A percentile compares a stretch with the other conserved stretches of the same genome.
phyloP scores from a whole-genome alignment of 1,284 basidiomycete genomes.

The Moniliophthora roreri region DNA sequence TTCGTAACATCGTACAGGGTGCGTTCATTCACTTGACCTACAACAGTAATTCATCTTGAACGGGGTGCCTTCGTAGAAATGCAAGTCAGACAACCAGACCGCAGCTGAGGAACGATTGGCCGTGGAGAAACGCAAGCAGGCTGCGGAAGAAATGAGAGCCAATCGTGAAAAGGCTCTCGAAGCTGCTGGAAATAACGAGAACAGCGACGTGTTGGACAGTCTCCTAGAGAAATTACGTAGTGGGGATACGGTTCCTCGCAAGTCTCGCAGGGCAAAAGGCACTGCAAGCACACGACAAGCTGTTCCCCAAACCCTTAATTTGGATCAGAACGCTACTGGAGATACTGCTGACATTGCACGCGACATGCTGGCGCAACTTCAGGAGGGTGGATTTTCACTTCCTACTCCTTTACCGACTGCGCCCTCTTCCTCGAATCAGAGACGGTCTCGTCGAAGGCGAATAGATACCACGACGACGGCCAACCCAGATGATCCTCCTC shows the following conservation, averaged over 20 bases:
- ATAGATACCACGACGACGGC: slow-evolving; percentile 11
- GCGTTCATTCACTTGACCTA: slow-evolving; percentile 19
- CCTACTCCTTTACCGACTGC: slow-evolving; percentile 39
- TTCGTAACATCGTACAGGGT: slow-evolving; percentile 92
- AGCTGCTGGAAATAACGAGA: slow-evolving; percentile 41
- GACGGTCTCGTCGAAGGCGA: slow-evolving; percentile 19
- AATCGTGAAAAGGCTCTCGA: slow-evolving; percentile 53
- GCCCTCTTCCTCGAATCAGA: slow-evolving; percentile 27
- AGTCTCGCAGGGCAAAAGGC: slow-evolving; percentile 52
- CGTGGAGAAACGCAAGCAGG: slow-evolving; percentile 63
- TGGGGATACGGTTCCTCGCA: slow-evolving; percentile 63
- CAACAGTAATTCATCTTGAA: slow-evolving; percentile 10
- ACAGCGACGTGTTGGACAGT: slow-evolving; percentile 72
- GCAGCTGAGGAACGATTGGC: slow-evolving; percentile 66
- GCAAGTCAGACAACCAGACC: slow-evolving; percentile 73
- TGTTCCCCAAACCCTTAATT: slow-evolving; percentile 40
- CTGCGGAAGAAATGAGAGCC: slow-evolving; percentile 61
- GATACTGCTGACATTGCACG: slow-evolving; percentile 65
- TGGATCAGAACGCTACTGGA: slow-evolving; percentile 32
- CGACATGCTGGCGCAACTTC: slow-evolving; percentile 71
- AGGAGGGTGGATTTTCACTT: slow-evolving; percentile 56
- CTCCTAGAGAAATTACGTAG: slow-evolving; percentile 72
- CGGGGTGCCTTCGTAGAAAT: slow-evolving; percentile 63
- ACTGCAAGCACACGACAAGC: slow-evolving; percentile 32
- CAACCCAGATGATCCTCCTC: slow-evolving; percentile 8